phyloP scores from a whole-genome alignment of 2,329 filamentous ascomycete genomes.

The Phyllosticta citribraziliensis region DNA sequence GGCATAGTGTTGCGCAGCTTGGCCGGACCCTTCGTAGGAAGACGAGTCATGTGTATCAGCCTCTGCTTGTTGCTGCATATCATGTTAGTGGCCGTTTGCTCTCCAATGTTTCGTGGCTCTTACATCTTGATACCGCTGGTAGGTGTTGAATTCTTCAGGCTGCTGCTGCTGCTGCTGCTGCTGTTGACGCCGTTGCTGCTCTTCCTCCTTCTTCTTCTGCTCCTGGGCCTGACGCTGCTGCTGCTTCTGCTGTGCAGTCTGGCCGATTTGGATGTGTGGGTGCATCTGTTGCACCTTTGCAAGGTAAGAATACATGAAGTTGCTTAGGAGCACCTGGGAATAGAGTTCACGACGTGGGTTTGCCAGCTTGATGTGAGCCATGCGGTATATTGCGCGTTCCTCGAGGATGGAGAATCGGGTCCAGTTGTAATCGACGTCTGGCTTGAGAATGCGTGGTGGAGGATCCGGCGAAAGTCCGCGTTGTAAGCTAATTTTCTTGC shows the following conservation, averaged over 20 bases:
- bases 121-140: slow-evolving; percentile 30
- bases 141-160: slow-evolving; percentile 31
- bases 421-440: slow-evolving; percentile 94
- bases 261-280: slow-evolving; percentile 84
- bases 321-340: slow-evolving; percentile 91
- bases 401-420: slow-evolving; percentile 90
- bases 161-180: slow-evolving; percentile 19
- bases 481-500: slow-evolving; percentile 63
- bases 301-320: slow-evolving; percentile 99
- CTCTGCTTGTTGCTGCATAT: slow-evolving; percentile 16
- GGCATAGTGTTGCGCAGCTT: slow-evolving; percentile 12
- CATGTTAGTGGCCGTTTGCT: not conserved
- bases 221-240: slow-evolving; percentile 46
- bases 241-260: slow-evolving; percentile 63
- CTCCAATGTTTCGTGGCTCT: not conserved
- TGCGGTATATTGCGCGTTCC: slow-evolving; percentile 92
- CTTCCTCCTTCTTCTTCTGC: slow-evolving; percentile 25
- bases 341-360: slow-evolving; percentile 86
- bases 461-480: slow-evolving; percentile 72
- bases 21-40: slow-evolving; percentile 18
- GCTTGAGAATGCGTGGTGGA: slow-evolving; percentile 58
- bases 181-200: slow-evolving; percentile 26
- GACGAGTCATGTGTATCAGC: slow-evolving; percentile 13
- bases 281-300: slow-evolving; percentile 99
- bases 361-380: slow-evolving; percentile 98